Evolutionary conservation across 2,329 filamentous ascomycete genomes (phyloP), one percentile per base, ranked within the genome.

Genomic region (Ascochyta koolunga): DNA sequence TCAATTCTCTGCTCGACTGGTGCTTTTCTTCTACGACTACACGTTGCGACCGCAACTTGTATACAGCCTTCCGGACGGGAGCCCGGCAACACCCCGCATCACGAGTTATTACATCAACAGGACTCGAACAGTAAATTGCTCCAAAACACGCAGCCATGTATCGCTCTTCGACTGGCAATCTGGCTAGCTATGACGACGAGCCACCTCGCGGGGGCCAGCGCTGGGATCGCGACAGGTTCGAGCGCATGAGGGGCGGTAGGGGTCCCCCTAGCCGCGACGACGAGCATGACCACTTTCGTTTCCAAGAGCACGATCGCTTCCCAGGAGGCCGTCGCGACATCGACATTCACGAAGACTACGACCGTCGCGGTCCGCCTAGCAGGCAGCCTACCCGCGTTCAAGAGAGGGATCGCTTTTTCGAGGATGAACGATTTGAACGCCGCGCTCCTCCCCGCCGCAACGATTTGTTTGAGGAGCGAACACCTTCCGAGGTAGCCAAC

Each of bases 361-460:
- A 78, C 53, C 79, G 75, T 33, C 74, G 72, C 32, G 72, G 65
- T n/a, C 58, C 65, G 50, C 52, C 52, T 8, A 60, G 72, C 33
- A 71, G 65, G 16, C 58, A 64, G 50, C 46, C 46, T 13, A 57
- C 62, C 2, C 74, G 69, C 29, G 70, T 73, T 25, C 58, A 64
- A 54, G 77, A 80, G 38, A 79, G 80, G 35, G 83, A 87, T 46
- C 79, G 79, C 35, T 80, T 81, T 58, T 79, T 80, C 54, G 80
- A 82, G 57, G 86, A 88, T 18, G 84, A 89, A 3, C 80, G 74
- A 41, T 76, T 70, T 58, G 68, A 66, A 31, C 57, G 68, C 40
- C 53, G 46, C 24, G 53, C 53, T 19, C 51, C 51, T 45, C 66
- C 70, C 38, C 75, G 75, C 32, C 75, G 76, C 38, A 65, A 69